Conservation (phyloP, 2,329 filamentous ascomycete species). For the Alternaria brassicicola region DNA sequence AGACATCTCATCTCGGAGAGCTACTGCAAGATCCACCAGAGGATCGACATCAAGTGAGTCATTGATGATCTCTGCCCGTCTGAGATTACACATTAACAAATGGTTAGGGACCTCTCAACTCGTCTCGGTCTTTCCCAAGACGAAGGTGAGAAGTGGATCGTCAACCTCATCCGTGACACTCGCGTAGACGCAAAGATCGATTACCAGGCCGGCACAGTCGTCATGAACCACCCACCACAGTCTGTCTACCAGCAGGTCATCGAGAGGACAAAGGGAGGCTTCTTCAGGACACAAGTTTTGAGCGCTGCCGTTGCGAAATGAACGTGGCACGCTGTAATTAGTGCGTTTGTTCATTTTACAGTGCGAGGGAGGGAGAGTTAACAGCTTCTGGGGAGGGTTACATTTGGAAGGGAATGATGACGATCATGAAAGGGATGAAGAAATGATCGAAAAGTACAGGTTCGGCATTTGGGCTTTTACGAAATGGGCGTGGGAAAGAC, state of each 20-base stretch:
- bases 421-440: slow-evolving; percentile 5
- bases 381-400: slow-evolving; percentile 20
- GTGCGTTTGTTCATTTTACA: neutral
- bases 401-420: neutral
- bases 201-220: slow-evolving; percentile 96
- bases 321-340: slow-evolving; percentile 13
- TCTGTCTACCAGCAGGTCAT: slow-evolving; percentile 99
- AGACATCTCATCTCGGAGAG: slow-evolving; percentile 97
- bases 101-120: slow-evolving; percentile 76
- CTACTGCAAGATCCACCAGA: slow-evolving; percentile 99
- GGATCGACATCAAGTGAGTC: slow-evolving; percentile 89
- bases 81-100: slow-evolving; percentile 15
- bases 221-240: slow-evolving; percentile 99
- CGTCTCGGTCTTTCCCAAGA: slow-evolving; percentile 90
- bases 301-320: slow-evolving; percentile 62
- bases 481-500: slow-evolving; percentile 4
- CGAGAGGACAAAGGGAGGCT: slow-evolving; percentile 97
- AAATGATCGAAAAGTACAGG: slow-evolving; percentile 5
- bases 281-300: slow-evolving; percentile 97
- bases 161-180: slow-evolving; percentile 98
- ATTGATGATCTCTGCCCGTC: neutral
- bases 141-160: slow-evolving; percentile 99
- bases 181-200: slow-evolving; percentile 98
- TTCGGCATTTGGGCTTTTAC: slow-evolving; percentile 5
- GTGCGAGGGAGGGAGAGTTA: neutral